Conservation (phyloP, 495 filamentous ascomycete species). For the Xylona heveae region DNA sequence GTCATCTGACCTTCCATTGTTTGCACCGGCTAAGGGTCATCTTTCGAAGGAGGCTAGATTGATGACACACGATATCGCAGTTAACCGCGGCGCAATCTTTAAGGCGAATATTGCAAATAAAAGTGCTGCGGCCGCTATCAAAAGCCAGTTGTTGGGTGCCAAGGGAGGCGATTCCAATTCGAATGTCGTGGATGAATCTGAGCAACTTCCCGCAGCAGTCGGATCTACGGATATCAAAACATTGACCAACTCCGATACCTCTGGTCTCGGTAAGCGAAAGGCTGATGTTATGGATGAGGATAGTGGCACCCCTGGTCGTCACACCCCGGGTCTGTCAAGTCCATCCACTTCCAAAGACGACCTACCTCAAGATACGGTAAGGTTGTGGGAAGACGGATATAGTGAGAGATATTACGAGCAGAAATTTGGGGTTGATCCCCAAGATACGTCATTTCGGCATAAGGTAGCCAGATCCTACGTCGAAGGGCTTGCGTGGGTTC, state of each 20-base stretch:
- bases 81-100: slow-evolving; percentile 53
- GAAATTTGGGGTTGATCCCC: slow-evolving; percentile 74
- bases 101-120: slow-evolving; percentile 78
- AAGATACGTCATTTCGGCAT: slow-evolving; percentile 69
- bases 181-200: too few relatives aligned
- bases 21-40: slow-evolving; percentile 33
- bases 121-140: slow-evolving; percentile 78
- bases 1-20: slow-evolving; percentile 27
- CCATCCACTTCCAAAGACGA: slow-evolving; percentile 32
- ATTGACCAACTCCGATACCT: too few relatives aligned
- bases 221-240: too few relatives aligned
- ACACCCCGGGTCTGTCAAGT: slow-evolving; percentile 24
- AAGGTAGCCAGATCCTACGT: slow-evolving; percentile 85
- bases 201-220: too few relatives aligned
- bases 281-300: slow-evolving; percentile 37
- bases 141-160: slow-evolving; percentile 48
- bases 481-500: slow-evolving; percentile 96
- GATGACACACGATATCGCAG: slow-evolving; percentile 72
- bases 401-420: slow-evolving; percentile 91
- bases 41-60: slow-evolving; percentile 36
- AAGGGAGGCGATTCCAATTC: slow-evolving; percentile 10
- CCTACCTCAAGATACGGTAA: slow-evolving; percentile 53
- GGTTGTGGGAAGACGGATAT: slow-evolving; percentile 90
- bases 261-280: slow-evolving; percentile 38
- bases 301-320: slow-evolving; percentile 32